Conservation (phyloP, 78 protist genomes). For the Protostelium mycophagum region DNA sequence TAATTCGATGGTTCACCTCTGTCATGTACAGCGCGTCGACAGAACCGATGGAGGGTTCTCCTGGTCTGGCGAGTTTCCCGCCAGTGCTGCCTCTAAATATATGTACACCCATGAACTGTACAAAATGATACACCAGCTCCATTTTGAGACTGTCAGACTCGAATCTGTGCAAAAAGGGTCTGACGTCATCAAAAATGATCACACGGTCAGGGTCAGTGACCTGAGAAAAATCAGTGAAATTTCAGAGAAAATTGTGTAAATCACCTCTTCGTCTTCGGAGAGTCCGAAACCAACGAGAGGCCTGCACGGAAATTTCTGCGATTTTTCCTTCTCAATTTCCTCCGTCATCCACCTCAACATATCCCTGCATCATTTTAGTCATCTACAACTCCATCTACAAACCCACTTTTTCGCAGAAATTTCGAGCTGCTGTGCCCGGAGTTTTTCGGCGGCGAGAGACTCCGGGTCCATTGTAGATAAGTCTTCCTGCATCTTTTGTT, state of each 20-base stretch:
- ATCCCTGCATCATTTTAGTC: not conserved
- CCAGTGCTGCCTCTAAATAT: not conserved
- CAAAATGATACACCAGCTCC: not conserved
- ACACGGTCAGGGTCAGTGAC: not conserved
- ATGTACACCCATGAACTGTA: not conserved
- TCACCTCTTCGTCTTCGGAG: not conserved
- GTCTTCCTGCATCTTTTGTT: not conserved
- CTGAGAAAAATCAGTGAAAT: not conserved
- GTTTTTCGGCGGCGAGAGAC: not conserved
- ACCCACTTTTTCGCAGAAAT: not conserved
- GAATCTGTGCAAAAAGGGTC: not conserved
- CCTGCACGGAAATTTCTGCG: not conserved
- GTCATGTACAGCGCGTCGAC: not conserved
- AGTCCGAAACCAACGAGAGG: not conserved
- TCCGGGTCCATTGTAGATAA: not conserved
- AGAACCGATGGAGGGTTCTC: not conserved
- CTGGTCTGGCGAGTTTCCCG: not conserved
- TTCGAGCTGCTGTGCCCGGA: not conserved
- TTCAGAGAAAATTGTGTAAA: too few relatives aligned
- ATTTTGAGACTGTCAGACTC: not conserved
- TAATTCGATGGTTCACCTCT: not conserved
- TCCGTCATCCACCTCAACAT: not conserved
- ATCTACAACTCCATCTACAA: not conserved
- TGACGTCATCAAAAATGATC: not conserved
- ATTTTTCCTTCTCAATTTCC: not conserved